Evolutionary conservation across 2,329 filamentous ascomycete species (phyloP), one percentile per base, ranked within the genome.

Genomic region (Pyrenophora graminea): DNA sequence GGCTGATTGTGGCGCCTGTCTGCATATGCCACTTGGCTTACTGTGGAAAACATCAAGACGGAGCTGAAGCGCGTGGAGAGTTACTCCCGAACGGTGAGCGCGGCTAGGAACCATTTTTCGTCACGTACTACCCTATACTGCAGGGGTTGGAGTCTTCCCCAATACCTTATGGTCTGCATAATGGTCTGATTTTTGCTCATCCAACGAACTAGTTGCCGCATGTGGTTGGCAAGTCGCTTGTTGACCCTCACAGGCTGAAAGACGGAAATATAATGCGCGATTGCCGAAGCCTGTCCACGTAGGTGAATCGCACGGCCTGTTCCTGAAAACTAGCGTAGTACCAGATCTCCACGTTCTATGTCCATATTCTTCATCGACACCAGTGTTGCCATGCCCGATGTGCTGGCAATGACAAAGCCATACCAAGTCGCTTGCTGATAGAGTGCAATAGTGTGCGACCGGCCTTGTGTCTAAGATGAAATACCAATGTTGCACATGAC

Each of bases 261-360:
- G 12, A 37, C 21, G 9, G 6, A 9, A 33, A 13, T 27, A 8
- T 23, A 36, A 42, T 18, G 21, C 38, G 32, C n/a, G 31, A 48
- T 48, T 36, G 17, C 30, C 15, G 39, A 31, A 36, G 32, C 21
- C 5, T 5, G 21, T 25, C 38, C 23, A 42, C 15, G 37, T n/a
- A 18, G 30, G 17, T 40, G 25, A 9, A 34, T 33, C 19, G 19
- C 39, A 15, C 10, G 38, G n/a, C 17, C 23, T n/a, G 18, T 25
- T 42, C 34, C 17, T 12, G 21, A 39, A 45, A 44, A 48, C 40
- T 10, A 45, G 27, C 7, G 45, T 40, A 21, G 21, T 32, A 41
- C 40, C 21, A 46, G 19, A 48, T 51, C 42, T 42, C 32, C 49
- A 43, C 36, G 8, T 15, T 17, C 13, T 48, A 34, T 30, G 34